phyloP scores from a whole-genome alignment of 768 basidiomycete species.

The Suillus sp. region DNA sequence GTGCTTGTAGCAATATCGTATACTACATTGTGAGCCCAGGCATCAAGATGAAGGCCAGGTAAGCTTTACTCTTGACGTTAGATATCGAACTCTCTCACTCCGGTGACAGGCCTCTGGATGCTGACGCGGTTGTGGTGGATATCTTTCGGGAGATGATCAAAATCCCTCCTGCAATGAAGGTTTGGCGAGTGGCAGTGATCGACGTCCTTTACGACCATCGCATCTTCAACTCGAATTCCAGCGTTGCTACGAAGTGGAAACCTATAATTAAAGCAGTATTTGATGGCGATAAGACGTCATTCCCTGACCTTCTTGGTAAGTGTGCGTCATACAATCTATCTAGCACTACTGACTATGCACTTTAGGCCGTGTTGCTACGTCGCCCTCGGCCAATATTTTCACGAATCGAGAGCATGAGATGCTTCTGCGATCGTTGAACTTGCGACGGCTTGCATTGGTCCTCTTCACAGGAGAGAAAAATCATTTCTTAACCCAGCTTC shows the following conservation, averaged over 20 bases:
- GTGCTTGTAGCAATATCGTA: constrained; percentile 80
- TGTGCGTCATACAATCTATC: constrained; percentile 34
- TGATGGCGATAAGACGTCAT: constrained; percentile 83
- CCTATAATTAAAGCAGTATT: constrained; percentile 78
- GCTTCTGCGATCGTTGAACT: constrained; percentile 79
- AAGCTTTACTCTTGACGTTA: constrained; percentile 19
- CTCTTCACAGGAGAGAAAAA: constrained; percentile 90
- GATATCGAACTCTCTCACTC: constrained; percentile 13
- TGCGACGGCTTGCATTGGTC: constrained; percentile 85
- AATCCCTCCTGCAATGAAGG: constrained; percentile 74
- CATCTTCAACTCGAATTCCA: constrained; percentile 76
- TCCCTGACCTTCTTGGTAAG: constrained; percentile 82
- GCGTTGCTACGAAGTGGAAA: constrained; percentile 66
- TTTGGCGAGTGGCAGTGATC: constrained; percentile 78
- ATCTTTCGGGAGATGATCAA: constrained; percentile 80
- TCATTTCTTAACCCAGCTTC: constrained; percentile 85
- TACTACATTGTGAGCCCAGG: constrained; percentile 83
- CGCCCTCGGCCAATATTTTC: constrained; percentile 94
- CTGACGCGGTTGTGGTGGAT: constrained; percentile 65
- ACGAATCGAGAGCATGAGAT: constrained; percentile 95
- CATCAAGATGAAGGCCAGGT: constrained; percentile 79
- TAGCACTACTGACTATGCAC: constrained; percentile 35
- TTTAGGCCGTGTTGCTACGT: constrained; percentile 74
- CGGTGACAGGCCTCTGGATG: constrained; percentile 69
- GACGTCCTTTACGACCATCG: constrained; percentile 86